phyloP scores from a whole-genome alignment of 225 moss, liverwort and hornwort genomes.

The Pleurozium schreberi region DNA sequence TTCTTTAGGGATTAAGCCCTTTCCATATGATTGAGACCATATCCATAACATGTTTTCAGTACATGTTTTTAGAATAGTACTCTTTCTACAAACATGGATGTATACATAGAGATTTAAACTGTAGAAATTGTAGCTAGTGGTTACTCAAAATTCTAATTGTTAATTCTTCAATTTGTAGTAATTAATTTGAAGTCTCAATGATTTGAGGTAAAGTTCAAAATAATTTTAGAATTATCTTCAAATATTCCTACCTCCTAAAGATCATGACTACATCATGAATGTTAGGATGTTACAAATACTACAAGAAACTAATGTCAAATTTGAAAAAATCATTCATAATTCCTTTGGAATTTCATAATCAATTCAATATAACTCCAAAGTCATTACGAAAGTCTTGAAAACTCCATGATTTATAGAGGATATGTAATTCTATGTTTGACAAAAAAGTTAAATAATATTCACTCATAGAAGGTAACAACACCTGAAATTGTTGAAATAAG shows the following conservation, averaged over 20 bases:
- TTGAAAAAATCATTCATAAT: not conserved
- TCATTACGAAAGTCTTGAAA: not conserved
- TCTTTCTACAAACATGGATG: not conserved
- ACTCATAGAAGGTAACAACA: not conserved
- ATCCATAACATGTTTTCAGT: rapidly evolving
- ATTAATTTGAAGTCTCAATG: rapidly evolving
- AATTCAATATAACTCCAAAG: not conserved
- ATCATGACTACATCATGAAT: not conserved
- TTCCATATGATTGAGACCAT: not conserved
- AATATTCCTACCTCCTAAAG: not conserved
- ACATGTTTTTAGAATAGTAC: not conserved
- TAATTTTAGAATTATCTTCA: not conserved
- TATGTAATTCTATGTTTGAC: not conserved
- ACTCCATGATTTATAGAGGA: not conserved
- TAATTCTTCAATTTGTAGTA: not conserved
- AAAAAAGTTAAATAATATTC: not conserved
- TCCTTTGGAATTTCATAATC: not conserved
- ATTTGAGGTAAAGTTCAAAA: not conserved
- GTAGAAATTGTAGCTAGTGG: not conserved
- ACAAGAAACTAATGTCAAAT: not conserved
- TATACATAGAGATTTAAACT: not conserved
- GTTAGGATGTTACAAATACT: not conserved
- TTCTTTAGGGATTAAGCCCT: not conserved
- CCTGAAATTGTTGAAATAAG: not conserved
- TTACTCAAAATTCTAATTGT: not conserved